Evolutionary conservation across 345 rosid genomes (phyloP).

Genomic region (Moringa oleifera): DNA sequence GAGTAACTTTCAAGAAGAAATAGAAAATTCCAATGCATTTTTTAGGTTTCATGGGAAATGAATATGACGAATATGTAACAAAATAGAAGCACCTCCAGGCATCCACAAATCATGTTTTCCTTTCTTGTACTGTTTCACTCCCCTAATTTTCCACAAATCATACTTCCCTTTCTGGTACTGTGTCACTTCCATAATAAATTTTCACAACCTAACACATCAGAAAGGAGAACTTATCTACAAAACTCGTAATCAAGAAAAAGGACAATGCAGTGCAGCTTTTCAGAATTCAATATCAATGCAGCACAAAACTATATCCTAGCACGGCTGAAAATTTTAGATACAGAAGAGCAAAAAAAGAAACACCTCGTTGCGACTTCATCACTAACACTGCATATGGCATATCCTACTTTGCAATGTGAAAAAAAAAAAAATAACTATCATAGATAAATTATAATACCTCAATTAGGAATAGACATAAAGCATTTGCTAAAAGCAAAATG

Average conservation of each 20-base stretch:
- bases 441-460: constrained; percentile 32
- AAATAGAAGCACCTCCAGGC: background rate
- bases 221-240: background rate
- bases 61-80: background rate
- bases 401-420: background rate
- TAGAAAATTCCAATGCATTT: constrained; percentile 1
- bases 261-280: background rate
- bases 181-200: background rate
- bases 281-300: background rate
- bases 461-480: constrained; percentile 29
- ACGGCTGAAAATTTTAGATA: background rate
- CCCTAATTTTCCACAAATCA: background rate
- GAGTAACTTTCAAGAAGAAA: background rate
- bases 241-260: background rate
- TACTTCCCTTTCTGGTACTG: background rate
- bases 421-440: no score
- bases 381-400: background rate
- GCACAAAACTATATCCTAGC: background rate
- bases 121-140: no score
- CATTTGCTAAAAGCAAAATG: constrained; percentile 27
- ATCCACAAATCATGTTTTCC: background rate
- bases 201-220: background rate
- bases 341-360: background rate
- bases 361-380: background rate
- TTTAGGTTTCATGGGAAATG: background rate